These are phyloP conservation scores for Hypoxylon sp. DNA, from an alignment of 2,329 filamentous ascomycete genomes.

Conservation along the genomic window DNA sequence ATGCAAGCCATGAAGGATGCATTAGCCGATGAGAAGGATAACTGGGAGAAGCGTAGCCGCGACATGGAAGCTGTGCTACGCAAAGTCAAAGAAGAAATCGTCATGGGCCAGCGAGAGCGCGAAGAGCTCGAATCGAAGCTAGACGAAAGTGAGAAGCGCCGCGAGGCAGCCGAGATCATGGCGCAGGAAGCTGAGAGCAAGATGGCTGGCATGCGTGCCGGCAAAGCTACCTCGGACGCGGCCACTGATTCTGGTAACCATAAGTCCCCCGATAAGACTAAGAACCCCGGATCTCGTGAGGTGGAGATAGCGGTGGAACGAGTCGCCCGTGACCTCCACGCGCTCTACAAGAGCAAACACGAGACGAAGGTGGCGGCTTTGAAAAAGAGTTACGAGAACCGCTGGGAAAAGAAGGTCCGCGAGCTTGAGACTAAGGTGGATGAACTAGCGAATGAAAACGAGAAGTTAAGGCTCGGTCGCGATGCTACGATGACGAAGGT, in stretches of 20 bases:
- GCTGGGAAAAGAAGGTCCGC: slow-evolving; percentile 89
- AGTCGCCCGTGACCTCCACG: slow-evolving; percentile 92
- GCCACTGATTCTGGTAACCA: slow-evolving; percentile 44
- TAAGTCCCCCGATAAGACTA: slow-evolving; percentile 60
- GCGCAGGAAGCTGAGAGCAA: slow-evolving; percentile 83
- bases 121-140: slow-evolving; percentile 83
- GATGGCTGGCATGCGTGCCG: slow-evolving; percentile 80
- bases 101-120: slow-evolving; percentile 82
- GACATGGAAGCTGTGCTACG: slow-evolving; percentile 88
- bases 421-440: slow-evolving; percentile 82
- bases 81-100: slow-evolving; percentile 85
- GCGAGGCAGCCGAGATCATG: slow-evolving; percentile 81
- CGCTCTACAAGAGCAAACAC: slow-evolving; percentile 96
- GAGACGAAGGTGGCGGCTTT: slow-evolving; percentile 95
- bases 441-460: slow-evolving; percentile 80
- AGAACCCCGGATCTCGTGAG: slow-evolving; percentile 65
- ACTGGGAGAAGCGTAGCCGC: slow-evolving; percentile 86
- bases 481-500: slow-evolving; percentile 76
- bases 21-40: slow-evolving; percentile 80
- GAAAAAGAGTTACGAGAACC: slow-evolving; percentile 85
- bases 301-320: slow-evolving; percentile 90
- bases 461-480: slow-evolving; percentile 76
- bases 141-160: slow-evolving; percentile 81
- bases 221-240: slow-evolving; percentile 64
- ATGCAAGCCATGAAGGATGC: slow-evolving; percentile 79